These are phyloP conservation scores for Nicotiana paniculata DNA, from an alignment of 257 asterid genomes.

Conservation along the genomic window DNA sequence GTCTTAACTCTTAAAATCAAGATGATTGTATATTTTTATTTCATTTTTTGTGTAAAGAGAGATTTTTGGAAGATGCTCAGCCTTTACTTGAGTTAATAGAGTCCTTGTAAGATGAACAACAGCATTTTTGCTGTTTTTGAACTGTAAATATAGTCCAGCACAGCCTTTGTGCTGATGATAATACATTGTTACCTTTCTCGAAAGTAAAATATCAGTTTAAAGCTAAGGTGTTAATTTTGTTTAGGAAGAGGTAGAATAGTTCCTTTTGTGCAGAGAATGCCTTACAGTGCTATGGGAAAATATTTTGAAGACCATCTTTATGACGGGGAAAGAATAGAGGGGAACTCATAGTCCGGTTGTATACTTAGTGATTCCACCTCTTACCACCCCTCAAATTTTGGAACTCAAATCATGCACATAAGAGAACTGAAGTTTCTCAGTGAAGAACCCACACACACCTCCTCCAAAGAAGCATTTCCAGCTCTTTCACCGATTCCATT, in stretches of 20 bases:
- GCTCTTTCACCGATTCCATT: constrained; percentile 99
- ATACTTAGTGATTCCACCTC: neutral
- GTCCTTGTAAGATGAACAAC: too few species aligned
- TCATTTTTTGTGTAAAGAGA: too few species aligned
- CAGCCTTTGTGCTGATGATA: too few species aligned
- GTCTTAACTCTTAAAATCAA: too few species aligned
- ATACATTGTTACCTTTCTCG: too few species aligned
- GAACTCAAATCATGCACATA: constrained; percentile 5
- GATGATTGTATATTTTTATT: too few species aligned
- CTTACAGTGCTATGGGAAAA: neutral
- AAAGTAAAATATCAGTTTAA: neutral
- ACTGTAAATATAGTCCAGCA: too few species aligned
- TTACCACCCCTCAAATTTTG: constrained; percentile 2
- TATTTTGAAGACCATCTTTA: neutral
- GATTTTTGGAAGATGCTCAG: too few species aligned
- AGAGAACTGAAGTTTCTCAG: neutral
- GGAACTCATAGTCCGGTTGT: neutral
- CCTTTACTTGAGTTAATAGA: too few species aligned
- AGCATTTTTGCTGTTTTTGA: too few species aligned
- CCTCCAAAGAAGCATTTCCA: constrained; percentile 96
- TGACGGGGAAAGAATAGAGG: neutral
- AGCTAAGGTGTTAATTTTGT: neutral
- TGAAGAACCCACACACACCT: constrained; percentile 37
- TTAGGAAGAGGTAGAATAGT: neutral
- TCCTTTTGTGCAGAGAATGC: neutral